Conservation (phyloP, 495 filamentous ascomycete species). For the Daldinia bambusicola region DNA sequence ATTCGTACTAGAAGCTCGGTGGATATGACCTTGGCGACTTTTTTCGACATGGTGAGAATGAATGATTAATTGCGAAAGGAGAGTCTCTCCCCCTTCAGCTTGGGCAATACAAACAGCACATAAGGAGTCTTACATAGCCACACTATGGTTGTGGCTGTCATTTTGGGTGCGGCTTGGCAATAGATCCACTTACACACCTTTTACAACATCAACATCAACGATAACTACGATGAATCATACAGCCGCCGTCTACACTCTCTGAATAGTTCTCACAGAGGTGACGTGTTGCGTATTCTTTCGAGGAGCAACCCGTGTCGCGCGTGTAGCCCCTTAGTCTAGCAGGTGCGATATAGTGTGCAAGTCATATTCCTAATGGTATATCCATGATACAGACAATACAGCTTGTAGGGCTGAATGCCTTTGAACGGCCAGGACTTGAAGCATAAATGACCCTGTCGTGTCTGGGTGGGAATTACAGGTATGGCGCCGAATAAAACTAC, state of each 20-base stretch:
- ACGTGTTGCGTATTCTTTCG: background rate
- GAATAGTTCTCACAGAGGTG: background rate
- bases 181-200: too few relatives aligned
- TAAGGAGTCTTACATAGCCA: slow-evolving; percentile 13
- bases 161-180: background rate
- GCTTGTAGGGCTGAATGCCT: background rate
- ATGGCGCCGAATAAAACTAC: too few relatives aligned
- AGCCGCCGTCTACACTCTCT: background rate
- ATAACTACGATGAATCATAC: too few relatives aligned
- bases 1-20: slow-evolving; percentile 47
- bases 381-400: too few relatives aligned
- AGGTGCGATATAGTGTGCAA: background rate
- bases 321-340: background rate
- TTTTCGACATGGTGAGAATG: slow-evolving; percentile 26
- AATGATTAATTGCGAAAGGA: background rate
- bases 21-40: slow-evolving; percentile 42
- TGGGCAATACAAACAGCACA: too few relatives aligned
- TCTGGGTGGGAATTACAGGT: too few relatives aligned
- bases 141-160: background rate
- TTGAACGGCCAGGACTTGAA: too few relatives aligned
- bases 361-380: too few relatives aligned
- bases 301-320: background rate
- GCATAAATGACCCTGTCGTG: too few relatives aligned
- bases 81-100: too few relatives aligned
- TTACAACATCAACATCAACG: too few relatives aligned